Evolutionary conservation across 805 yeast genomes (phyloP), one percentile per base, ranked within the genome.

Genomic region (Yueomyces sinensis): DNA sequence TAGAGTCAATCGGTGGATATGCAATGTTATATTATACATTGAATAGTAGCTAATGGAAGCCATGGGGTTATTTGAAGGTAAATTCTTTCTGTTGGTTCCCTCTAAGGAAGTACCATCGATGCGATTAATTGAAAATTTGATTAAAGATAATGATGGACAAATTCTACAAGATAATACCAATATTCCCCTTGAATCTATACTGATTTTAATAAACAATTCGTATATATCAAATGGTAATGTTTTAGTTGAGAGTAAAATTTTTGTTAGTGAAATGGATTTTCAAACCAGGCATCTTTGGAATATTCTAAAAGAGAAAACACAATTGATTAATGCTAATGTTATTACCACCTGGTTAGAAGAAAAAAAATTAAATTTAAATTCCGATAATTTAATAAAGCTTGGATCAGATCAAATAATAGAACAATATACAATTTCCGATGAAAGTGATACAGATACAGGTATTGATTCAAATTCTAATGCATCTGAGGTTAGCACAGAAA

Each of bases 141-240:
- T 54, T 2, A 25, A 29, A 13, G 17, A 34, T 1, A 42, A 52
- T 35, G 57, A 52, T 13, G 59, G 56, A 4, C 16, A 14, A 9
- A 27, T 47, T 4, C 27, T 45, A 9, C 23, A 37, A 1, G n/a
- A 31, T 9, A 15, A 28, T 9, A 34, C 32, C 14, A 33, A 36
- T 11, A 19, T 41, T 1, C 5, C 15, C 13, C 37, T 42, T 27
- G 17, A 30, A 5, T 13, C 31, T 3, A 41, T 42, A 3, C 28
- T 45, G 3, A 41, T 47, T 4, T 25, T 55, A 16, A 36, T 55
- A 3, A 47, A 47, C 33, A 52, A 52, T 32, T 38, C 56, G 2
- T 55, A 39, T 39, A 40, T 54, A 4, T 41, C 35, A 22, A 31
- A 32, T 3, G 32, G 42, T 4, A 33, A 31, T 7, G 33, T 34